Conservation (phyloP, 2,329 filamentous ascomycete species). For the Monosporascus sp. region DNA sequence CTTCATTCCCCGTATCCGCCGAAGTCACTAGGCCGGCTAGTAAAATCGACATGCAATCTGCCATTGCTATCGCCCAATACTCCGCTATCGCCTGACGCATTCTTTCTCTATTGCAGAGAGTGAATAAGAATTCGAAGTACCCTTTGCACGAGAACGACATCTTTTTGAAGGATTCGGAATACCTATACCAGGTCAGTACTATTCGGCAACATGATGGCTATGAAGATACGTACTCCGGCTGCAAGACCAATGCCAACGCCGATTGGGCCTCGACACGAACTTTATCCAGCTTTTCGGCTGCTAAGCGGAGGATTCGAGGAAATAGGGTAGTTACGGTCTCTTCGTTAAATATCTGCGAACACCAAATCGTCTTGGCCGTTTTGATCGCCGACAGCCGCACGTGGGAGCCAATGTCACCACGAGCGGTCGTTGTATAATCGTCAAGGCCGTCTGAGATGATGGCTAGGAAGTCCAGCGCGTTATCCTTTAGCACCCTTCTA, state of each 20-base stretch:
- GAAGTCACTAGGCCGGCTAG: slow-evolving; percentile 66
- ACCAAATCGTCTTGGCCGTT: slow-evolving; percentile 63
- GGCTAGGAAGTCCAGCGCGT: slow-evolving; percentile 35
- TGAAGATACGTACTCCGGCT: slow-evolving; percentile 36
- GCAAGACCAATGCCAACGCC: slow-evolving; percentile 41
- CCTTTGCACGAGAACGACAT: slow-evolving; percentile 51
- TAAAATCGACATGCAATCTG: slow-evolving; percentile 45
- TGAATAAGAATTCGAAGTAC: slow-evolving; percentile 54
- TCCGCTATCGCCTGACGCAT: slow-evolving; percentile 33
- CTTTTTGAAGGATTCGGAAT: slow-evolving; percentile 28
- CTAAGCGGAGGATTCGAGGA: slow-evolving; percentile 57
- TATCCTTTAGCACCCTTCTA: slow-evolving; percentile 38
- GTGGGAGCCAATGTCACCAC: slow-evolving; percentile 85
- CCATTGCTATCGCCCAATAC: slow-evolving; percentile 26
- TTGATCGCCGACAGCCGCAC: slow-evolving; percentile 76
- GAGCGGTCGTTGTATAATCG: slow-evolving; percentile 85
- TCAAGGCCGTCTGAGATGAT: slow-evolving; percentile 60
- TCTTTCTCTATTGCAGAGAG: slow-evolving; percentile 33
- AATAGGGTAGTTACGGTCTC: slow-evolving; percentile 36
- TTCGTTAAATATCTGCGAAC: slow-evolving; percentile 8
- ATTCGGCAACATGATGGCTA: neutral
- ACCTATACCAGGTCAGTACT: slow-evolving; percentile 26
- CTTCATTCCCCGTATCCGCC: slow-evolving; percentile 72
- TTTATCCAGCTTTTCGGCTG: slow-evolving; percentile 85
- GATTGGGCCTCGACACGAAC: slow-evolving; percentile 65